phyloP scores from a whole-genome alignment of 495 filamentous ascomycete genomes.

The Penicillium nucicola region DNA sequence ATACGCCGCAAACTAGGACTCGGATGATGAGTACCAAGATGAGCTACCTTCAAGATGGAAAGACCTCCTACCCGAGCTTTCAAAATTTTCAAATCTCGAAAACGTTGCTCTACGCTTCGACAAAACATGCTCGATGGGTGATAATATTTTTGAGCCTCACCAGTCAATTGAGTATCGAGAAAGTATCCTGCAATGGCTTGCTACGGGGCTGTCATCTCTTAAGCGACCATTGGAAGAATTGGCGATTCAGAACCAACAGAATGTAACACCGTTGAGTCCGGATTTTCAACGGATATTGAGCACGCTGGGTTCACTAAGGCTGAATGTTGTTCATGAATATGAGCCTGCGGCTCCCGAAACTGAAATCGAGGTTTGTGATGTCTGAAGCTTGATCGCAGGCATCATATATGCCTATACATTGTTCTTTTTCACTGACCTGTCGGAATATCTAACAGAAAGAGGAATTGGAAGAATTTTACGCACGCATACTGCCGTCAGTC shows the following conservation, averaged over 20 bases:
- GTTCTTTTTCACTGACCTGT: too few species aligned
- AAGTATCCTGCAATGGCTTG: conserved; percentile 7
- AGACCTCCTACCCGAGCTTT: neutral
- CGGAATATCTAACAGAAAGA: neutral
- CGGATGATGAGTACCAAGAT: neutral
- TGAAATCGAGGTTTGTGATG: conserved; percentile 16
- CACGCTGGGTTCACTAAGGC: conserved; percentile 8
- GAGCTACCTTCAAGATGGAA: neutral
- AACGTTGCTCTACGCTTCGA: conserved; percentile 19
- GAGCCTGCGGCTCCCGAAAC: conserved; percentile 7
- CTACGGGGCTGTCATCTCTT: conserved; percentile 5
- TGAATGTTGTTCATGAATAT: conserved; percentile 17
- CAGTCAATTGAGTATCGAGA: conserved; percentile 11
- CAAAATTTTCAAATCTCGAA: conserved; percentile 12
- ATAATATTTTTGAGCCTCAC: neutral
- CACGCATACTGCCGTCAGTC: conserved; percentile 5
- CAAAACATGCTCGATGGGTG: conserved; percentile 2
- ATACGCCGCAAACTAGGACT: neutral
- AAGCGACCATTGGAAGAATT: conserved; percentile 12
- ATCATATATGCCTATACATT: too few species aligned
- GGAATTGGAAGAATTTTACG: conserved; percentile 10
- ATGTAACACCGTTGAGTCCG: conserved; percentile 8
- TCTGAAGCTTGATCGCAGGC: too few species aligned
- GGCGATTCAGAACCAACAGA: conserved; percentile 17
- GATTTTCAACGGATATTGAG: conserved; percentile 4